A percentile compares a stretch with the other conserved stretches of the same genome.
Evolutionary conservation across 1,139 yeast genomes (phyloP).

Genomic region (Yamadazyma diddensiae): DNA sequence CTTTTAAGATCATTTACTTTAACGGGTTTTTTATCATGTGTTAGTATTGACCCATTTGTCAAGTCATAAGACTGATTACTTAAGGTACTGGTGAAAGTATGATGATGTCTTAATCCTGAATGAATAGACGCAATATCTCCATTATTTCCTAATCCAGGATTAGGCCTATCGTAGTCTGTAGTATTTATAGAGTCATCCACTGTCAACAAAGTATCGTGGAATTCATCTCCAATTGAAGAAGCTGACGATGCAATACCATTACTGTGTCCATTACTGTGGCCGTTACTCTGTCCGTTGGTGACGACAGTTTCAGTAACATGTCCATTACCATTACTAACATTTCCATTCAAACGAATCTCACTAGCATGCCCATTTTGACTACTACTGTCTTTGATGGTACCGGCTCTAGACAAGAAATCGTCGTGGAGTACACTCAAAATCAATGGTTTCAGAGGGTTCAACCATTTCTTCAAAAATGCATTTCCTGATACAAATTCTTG

Average conservation of each 20-base stretch:
- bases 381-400: conserved; percentile 1
- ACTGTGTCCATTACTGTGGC: conserved; percentile 4
- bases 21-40: conserved; percentile 27
- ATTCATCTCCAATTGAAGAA: conserved; percentile 2
- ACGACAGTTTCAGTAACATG: conserved; percentile 10
- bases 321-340: conserved; percentile 6
- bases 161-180: conserved; percentile 8
- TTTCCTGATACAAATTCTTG: conserved; percentile 34
- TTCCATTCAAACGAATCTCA: not conserved
- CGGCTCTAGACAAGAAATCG: conserved; percentile 4
- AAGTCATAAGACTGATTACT: conserved; percentile 13
- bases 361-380: conserved; percentile 1
- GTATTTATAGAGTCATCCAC: conserved; percentile 6
- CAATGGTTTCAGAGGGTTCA: conserved; percentile 32
- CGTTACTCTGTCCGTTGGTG: not conserved
- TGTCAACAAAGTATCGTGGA: conserved; percentile 4
- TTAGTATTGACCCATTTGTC: conserved; percentile 23
- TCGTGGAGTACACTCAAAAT: conserved; percentile 11
- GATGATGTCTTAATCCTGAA: conserved; percentile 26
- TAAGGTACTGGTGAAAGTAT: conserved; percentile 8
- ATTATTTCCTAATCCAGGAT: conserved; percentile 40
- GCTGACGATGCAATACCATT: not conserved
- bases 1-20: conserved; percentile 48
- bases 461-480: conserved; percentile 30
- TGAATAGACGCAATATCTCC: conserved; percentile 44